These are phyloP conservation scores for Eremothecium gossypii DNA, from an alignment of 1,139 yeast species.

Conservation along the genomic window DNA sequence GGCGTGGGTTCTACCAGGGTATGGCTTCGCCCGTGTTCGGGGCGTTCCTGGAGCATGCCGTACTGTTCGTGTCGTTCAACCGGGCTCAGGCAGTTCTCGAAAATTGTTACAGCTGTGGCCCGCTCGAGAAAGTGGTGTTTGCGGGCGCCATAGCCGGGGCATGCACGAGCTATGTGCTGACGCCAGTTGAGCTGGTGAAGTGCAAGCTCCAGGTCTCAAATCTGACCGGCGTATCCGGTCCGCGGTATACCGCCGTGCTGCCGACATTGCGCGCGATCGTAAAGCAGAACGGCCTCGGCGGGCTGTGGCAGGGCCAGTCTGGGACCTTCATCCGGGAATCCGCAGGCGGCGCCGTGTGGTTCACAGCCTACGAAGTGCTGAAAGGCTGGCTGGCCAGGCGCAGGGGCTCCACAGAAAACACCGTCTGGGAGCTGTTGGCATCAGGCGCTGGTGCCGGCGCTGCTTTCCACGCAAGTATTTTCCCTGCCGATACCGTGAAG, in stretches of 20 bases:
- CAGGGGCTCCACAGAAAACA: slow-evolving; percentile 27
- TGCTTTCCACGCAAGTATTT: slow-evolving; percentile 66
- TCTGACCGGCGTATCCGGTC: slow-evolving; percentile 14
- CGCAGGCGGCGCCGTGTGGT: slow-evolving; percentile 91
- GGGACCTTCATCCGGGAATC: slow-evolving; percentile 81
- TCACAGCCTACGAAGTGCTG: slow-evolving; percentile 70
- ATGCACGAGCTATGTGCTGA: slow-evolving; percentile 70
- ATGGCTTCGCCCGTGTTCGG: slow-evolving; percentile 75
- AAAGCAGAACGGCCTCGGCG: slow-evolving; percentile 45
- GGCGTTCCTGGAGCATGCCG: slow-evolving; percentile 79
- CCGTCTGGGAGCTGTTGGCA: slow-evolving; percentile 47
- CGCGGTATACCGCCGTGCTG: slow-evolving; percentile 22
- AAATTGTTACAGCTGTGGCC: slow-evolving; percentile 26
- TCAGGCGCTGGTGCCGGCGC: slow-evolving; percentile 89
- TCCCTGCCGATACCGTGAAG: slow-evolving; percentile 88
- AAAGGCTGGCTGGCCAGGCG: slow-evolving; percentile 34
- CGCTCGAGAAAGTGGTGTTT: slow-evolving; percentile 37
- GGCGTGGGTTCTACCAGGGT: slow-evolving; percentile 55
- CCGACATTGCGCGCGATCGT: slow-evolving; percentile 40
- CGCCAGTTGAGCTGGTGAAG: slow-evolving; percentile 84
- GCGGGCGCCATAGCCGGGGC: slow-evolving; percentile 83
- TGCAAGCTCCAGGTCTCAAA: slow-evolving; percentile 79
- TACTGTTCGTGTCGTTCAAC: slow-evolving; percentile 56
- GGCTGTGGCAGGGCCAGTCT: slow-evolving; percentile 78
- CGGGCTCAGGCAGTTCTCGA: slow-evolving; percentile 33